phyloP scores from a whole-genome alignment of 768 basidiomycete genomes.

The Termitomyces sp. region DNA sequence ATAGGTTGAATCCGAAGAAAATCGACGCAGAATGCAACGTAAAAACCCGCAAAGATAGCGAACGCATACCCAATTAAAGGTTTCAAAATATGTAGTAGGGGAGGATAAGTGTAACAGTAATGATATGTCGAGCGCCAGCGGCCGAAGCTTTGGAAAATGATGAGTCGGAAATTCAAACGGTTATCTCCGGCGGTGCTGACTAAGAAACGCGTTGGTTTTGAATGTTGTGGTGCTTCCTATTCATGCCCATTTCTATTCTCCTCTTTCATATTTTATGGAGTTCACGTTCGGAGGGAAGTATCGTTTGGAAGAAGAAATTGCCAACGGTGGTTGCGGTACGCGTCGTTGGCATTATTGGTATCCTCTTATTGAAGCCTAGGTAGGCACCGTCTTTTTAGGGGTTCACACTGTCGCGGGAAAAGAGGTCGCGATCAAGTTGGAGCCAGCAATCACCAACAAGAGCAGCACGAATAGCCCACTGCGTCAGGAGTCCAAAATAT shows the following conservation, averaged over 20 bases:
- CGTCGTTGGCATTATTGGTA: conserved; percentile 6
- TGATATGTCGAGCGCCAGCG: neutral
- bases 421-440: conserved; percentile 80
- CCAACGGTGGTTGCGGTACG: conserved; percentile 74
- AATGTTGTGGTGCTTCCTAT: neutral
- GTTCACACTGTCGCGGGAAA: conserved; percentile 79
- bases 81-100: neutral
- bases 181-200: conserved; percentile 13
- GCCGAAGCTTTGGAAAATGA: no score
- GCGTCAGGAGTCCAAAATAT: conserved; percentile 86
- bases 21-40: no score
- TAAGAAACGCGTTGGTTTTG: conserved; percentile 19
- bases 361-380: conserved; percentile 10
- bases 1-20: neutral
- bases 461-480: conserved; percentile 48
- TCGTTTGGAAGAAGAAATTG: conserved; percentile 73
- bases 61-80: neutral
- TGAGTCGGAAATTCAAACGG: neutral
- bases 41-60: neutral
- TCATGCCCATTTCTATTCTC: neutral
- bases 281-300: conserved; percentile 70
- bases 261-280: conserved; percentile 20
- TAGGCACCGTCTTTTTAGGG: conserved; percentile 74
- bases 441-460: conserved; percentile 50
- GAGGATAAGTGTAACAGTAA: neutral